Evolutionary conservation across 2,329 filamentous ascomycete genomes (phyloP).

Genomic region (Fusarium torreyae): DNA sequence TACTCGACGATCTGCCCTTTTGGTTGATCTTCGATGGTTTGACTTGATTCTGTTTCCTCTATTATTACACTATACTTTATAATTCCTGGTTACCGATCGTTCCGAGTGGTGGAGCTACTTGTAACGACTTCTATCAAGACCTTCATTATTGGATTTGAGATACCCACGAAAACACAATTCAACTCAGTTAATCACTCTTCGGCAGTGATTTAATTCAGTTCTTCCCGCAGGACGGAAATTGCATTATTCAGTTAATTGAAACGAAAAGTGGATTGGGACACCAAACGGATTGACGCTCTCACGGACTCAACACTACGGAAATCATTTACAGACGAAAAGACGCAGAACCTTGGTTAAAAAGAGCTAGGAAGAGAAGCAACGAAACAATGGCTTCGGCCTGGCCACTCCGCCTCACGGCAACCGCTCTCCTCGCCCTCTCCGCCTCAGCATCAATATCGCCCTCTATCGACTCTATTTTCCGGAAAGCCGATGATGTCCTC

Average conservation of each 20-base stretch:
- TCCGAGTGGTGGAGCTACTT: slow-evolving; percentile 25
- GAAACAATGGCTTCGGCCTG: slow-evolving; percentile 43
- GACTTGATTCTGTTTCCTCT: slow-evolving; percentile 30
- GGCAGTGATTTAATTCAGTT: slow-evolving; percentile 23
- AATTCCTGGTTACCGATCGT: slow-evolving; percentile 20
- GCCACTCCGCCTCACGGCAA: slow-evolving; percentile 38
- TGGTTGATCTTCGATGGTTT: slow-evolving; percentile 33
- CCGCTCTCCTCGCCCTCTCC: slow-evolving; percentile 40
- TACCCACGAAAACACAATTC: slow-evolving; percentile 24
- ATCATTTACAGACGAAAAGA: slow-evolving; percentile 19
- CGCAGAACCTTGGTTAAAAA: slow-evolving; percentile 3
- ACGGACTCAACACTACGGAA: slow-evolving; percentile 18
- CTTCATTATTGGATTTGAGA: slow-evolving; percentile 27
- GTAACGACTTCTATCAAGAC: slow-evolving; percentile 1
- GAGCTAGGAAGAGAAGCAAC: slow-evolving; percentile 13
- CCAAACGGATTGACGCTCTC: slow-evolving; percentile 18
- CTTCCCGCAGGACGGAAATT: slow-evolving; percentile 42
- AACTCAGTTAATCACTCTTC: slow-evolving; percentile 11
- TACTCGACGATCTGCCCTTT: slow-evolving; percentile 33
- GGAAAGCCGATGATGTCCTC: slow-evolving; percentile 52
- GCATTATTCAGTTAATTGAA: slow-evolving; percentile 12
- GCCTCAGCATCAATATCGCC: slow-evolving; percentile 38
- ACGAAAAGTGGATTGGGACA: slow-evolving; percentile 11
- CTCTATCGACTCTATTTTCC: slow-evolving; percentile 38
- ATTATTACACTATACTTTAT: slow-evolving; percentile 16